These are phyloP conservation scores for Asterella californica DNA, from an alignment of 225 moss, liverwort and hornwort genomes.

Conservation along the genomic window DNA sequence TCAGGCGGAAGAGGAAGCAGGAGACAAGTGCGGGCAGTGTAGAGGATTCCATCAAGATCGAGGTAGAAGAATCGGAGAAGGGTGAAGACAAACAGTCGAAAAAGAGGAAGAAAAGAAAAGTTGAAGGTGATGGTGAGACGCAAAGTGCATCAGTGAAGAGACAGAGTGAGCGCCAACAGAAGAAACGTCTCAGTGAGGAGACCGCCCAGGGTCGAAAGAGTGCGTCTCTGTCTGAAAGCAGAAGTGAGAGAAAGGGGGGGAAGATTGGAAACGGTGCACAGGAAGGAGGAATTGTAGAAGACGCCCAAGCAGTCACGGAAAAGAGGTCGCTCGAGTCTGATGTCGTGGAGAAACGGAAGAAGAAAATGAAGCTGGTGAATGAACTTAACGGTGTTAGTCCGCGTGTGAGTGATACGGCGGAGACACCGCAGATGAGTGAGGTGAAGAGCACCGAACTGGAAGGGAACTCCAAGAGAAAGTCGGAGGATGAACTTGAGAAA, in stretches of 20 bases:
- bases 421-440: constrained; percentile 11
- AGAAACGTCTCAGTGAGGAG: constrained; percentile 22
- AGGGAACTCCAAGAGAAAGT: constrained; percentile 56
- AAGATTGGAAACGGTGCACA: constrained; percentile 14
- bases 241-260: constrained; percentile 13
- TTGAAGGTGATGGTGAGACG: neutral
- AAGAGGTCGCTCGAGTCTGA: constrained; percentile 24
- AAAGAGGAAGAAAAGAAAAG: constrained; percentile 45
- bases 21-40: neutral
- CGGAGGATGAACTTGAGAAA: constrained; percentile 52
- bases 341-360: constrained; percentile 29
- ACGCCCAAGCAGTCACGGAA: constrained; percentile 8
- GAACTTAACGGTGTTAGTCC: constrained; percentile 16
- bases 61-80: constrained; percentile 2
- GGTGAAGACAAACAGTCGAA: constrained; percentile 21
- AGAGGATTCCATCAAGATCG: constrained; percentile 18
- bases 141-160: constrained; percentile 4
- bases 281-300: constrained; percentile 15
- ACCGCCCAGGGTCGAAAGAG: constrained; percentile 3
- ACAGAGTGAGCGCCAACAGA: constrained; percentile 23
- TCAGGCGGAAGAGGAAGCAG: constrained; percentile 30
- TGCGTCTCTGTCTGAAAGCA: neutral
- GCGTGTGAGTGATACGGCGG: constrained; percentile 21
- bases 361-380: constrained; percentile 45
- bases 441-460: constrained; percentile 39